phyloP scores from a whole-genome alignment of 73 alveolate genomes.

The Blepharisma stoltei region DNA sequence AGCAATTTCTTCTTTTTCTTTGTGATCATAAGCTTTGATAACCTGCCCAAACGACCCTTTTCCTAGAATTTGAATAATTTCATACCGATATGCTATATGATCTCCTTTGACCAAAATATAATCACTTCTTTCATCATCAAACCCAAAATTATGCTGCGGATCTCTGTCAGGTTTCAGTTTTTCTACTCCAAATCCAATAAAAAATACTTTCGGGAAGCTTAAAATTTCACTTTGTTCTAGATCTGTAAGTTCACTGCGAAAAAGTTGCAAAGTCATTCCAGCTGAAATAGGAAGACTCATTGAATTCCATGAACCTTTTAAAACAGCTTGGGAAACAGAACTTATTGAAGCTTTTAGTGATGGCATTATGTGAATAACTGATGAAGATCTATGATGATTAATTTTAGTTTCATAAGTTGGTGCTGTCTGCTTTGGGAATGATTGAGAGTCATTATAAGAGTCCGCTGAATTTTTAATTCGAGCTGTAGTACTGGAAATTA shows the following conservation, averaged over 20 bases:
- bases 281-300: conserved; percentile 16
- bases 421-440: no score
- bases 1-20: conserved; percentile 16
- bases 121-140: conserved; percentile 48
- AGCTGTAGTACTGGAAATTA: no score
- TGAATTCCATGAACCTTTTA: not conserved
- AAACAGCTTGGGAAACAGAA: no score
- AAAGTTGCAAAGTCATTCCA: not conserved
- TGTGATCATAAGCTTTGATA: conserved; percentile 23
- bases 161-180: not conserved
- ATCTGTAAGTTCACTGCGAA: conserved; percentile 16
- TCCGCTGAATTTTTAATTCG: no score
- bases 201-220: conserved; percentile 31
- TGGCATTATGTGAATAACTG: no score
- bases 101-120: not conserved
- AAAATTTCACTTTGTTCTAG: conserved; percentile 35
- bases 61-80: conserved; percentile 13
- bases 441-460: no score
- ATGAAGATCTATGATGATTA: no score
- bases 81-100: conserved; percentile 28
- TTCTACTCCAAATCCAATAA: conserved; percentile 7
- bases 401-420: no score
- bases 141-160: conserved; percentile 49
- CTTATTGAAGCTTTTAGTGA: no score
- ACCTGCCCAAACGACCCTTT: conserved; percentile 31